Base-by-base conservation (phyloP, 1,284 basidiomycete genomes). In the Meira nashicola region DNA sequence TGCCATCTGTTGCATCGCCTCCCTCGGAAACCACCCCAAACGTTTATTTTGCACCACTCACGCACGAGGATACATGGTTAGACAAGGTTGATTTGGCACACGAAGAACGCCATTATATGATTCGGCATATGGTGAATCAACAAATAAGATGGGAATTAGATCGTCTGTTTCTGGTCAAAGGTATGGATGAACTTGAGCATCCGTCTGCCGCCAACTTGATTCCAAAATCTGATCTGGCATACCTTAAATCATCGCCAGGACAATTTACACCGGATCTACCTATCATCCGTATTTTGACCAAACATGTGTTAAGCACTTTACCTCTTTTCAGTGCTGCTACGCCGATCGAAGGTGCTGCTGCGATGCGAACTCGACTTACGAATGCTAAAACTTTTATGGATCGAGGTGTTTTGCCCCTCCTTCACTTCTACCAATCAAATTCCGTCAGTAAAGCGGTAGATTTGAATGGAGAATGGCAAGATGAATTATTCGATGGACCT, bases 81-180 rank as follows among this genome's bases (percentile, higher is more conserved):
- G 44, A 67, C 37, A 61, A 66, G 39, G 6, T 39, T 23, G 64
- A 66, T 39, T 54, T 74, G 14, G 54, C 65, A 21, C 62, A 70
- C 1, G 65, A 74, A 61, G 65, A 73, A 57, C 64, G 62, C n/a
- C 68, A 74, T 63, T 76, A 72, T 62, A 67, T 76, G 54, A 44
- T 76, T 48, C 68, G 70, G 28, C 67, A 69, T 37, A 57, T 76
- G 10, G 63, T 73, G 0, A 21, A 47, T 46, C 62, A 68, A 40
- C 70, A 76, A 51, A 65, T 76, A 21, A 48, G 54, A 6, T 74
- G 70, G 70, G 74, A 76, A 60, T 58, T 73, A 21, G 74, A 74
- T 52, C 67, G 72, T 7, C 60, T 70, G 10, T 76, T 66, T 60
- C 49, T 73, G 23, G 56, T 76, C 12, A 65, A 60, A 17, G 65